These are phyloP conservation scores for Erythrophleum ivorense DNA, from an alignment of 331 rosid genomes.

Conservation along the genomic window DNA sequence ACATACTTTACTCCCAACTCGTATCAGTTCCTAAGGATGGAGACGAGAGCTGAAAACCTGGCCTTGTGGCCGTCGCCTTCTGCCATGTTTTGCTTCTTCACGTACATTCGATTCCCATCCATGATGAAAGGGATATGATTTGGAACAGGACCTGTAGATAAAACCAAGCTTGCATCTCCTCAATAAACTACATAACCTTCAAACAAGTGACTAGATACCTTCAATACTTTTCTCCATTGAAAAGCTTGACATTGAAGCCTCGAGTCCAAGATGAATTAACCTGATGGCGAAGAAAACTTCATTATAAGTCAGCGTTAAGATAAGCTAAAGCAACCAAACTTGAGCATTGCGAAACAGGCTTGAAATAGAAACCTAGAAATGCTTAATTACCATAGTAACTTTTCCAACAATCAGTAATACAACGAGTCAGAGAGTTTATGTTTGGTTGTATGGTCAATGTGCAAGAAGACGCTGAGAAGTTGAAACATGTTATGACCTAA, in stretches of 20 bases:
- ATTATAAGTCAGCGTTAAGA: constrained; percentile 3
- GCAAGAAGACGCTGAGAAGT: no score
- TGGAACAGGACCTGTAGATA: constrained; percentile 41
- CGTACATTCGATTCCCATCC: constrained; percentile 45
- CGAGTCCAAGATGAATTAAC: constrained; percentile 9
- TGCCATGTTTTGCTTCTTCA: constrained; percentile 36
- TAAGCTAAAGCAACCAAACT: not conserved
- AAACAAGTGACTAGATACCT: not conserved
- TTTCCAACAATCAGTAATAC: not conserved
- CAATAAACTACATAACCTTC: constrained; percentile 31
- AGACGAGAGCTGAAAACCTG: constrained; percentile 31
- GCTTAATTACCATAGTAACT: not conserved
- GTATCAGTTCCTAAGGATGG: constrained; percentile 29
- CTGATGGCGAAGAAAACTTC: constrained; percentile 18
- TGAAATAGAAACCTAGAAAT: not conserved
- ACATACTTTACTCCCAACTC: constrained; percentile 45
- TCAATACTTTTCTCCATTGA: constrained; percentile 38
- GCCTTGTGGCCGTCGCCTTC: constrained; percentile 41
- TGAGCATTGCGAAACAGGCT: not conserved
- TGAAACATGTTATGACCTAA: no score
- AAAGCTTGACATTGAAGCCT: not conserved
- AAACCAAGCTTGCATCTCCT: constrained; percentile 35
- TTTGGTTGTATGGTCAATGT: no score
- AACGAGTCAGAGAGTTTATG: not conserved
- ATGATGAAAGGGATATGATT: constrained; percentile 43